A percentile compares a stretch with the other conserved stretches of the same genome.
These are phyloP conservation scores for Cinnamomum chago DNA, from an alignment of 164 flowering plant genomes.

Conservation along the genomic window DNA sequence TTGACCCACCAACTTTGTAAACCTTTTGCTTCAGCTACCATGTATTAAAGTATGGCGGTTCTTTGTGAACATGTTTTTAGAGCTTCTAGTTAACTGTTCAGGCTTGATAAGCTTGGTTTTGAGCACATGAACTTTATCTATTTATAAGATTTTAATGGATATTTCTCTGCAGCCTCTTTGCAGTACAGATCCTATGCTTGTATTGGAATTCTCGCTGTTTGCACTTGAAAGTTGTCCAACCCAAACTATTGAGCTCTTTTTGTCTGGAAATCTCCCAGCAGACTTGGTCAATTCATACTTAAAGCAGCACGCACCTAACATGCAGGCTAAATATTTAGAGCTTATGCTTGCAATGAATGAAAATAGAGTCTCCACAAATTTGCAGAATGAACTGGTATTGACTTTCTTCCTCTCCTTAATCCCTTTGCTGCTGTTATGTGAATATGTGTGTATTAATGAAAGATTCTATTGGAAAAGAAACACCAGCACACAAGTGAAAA, in stretches of 20 bases:
- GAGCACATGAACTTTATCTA: not conserved
- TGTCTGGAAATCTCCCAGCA: conserved; percentile 87
- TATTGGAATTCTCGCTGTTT: conserved; percentile 87
- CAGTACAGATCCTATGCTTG: conserved; percentile 87
- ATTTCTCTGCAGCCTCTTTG: conserved; percentile 79
- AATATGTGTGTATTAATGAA: too few species aligned
- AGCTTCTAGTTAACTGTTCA: not conserved
- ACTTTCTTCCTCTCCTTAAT: conserved; percentile 9
- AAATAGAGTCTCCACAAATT: conserved; percentile 72
- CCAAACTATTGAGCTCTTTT: conserved; percentile 89
- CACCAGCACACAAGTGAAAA: too few species aligned
- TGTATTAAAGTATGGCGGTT: not conserved
- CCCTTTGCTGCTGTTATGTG: not conserved
- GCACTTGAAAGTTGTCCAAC: conserved; percentile 92
- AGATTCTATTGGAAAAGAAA: too few species aligned
- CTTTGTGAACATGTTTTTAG: not conserved
- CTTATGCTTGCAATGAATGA: conserved; percentile 93
- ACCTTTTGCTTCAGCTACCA: not conserved
- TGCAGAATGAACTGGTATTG: conserved; percentile 96
- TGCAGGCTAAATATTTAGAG: conserved; percentile 93
- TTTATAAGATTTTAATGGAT: not conserved
- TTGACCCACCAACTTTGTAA: not conserved
- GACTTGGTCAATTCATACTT: conserved; percentile 94
- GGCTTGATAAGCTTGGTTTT: not conserved
- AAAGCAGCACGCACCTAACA: conserved; percentile 88